phyloP scores from a whole-genome alignment of 176 grass and related monocot genomes.

The Rhipidocladum racemiflorum region DNA sequence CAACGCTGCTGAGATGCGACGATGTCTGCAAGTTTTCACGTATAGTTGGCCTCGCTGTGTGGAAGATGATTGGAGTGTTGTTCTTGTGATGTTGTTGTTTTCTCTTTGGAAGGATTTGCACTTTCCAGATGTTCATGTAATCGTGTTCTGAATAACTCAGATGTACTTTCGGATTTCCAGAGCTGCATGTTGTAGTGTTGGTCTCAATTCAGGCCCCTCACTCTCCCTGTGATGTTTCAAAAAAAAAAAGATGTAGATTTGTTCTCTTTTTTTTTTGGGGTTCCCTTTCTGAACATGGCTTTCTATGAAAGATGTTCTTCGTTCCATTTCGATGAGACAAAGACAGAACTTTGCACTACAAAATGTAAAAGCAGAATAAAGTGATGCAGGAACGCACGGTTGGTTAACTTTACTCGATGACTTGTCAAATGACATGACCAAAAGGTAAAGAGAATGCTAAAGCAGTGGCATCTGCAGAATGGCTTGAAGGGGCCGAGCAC shows the following conservation, averaged over 20 bases:
- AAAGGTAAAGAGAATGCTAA: slow-evolving; percentile 23
- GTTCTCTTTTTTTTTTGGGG: background rate
- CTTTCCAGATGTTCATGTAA: background rate
- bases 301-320: background rate
- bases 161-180: slow-evolving; percentile 14
- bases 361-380: slow-evolving; percentile 21
- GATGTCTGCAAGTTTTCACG: slow-evolving; percentile 8
- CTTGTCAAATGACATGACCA: slow-evolving; percentile 29
- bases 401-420: slow-evolving; percentile 27
- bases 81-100: background rate
- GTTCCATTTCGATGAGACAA: slow-evolving; percentile 14
- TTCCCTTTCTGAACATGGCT: background rate
- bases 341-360: slow-evolving; percentile 22
- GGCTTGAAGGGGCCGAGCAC: background rate
- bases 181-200: background rate
- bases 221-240: background rate
- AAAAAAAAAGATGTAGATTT: background rate
- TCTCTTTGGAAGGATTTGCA: slow-evolving; percentile 4
- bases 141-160: slow-evolving; percentile 20
- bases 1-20: slow-evolving; percentile 21
- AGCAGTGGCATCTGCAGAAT: background rate
- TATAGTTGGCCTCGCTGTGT: background rate
- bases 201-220: background rate
- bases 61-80: background rate
- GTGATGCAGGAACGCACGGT: slow-evolving; percentile 22